Evolutionary conservation across 2,329 filamentous ascomycete genomes (phyloP), one percentile per base, ranked within the genome.

Genomic region (Phyllosticta capitalensis): DNA sequence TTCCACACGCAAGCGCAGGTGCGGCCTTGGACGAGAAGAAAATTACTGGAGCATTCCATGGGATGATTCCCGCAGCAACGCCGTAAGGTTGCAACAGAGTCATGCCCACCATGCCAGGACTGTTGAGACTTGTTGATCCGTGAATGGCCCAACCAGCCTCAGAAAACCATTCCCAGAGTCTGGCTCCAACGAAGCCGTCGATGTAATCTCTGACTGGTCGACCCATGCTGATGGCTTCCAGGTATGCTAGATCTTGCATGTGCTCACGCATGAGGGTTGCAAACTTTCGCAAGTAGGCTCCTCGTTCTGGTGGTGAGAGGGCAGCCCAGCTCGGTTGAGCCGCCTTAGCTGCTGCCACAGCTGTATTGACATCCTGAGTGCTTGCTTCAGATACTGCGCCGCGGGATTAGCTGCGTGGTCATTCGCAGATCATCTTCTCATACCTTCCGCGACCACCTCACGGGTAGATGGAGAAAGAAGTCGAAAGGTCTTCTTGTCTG

Each of bases 1-100:
- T 84, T 21, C 81, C 81, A 30, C 76, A 79, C 20, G 79, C 81
- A 0, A 84, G 24, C 14, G 69, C 68, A 33, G 73, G 72, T 17
- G 68, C 72, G 45, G 68, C 67, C 56, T 72, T 73, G 53, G 68
- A 67, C 33, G 70, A 71, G 28, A 73, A 68, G 7, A 73, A 71
- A 5, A 70, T 69, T 22, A 75, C 67, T 2, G 73, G 72, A 9
- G 69, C 70, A 52, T 76, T 75, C 74, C 74, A 77, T 0, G 75
- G 72, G 7, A 73, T 72, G 51, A 78, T 75, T 1, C 72, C 73
- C 1, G 72, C 74, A 9, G 70, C 72, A 6, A 76, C 75, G 57
- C 75, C 73, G 7, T 72, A 64, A n/a, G 75, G 75, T 63, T 76
- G 56, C 0, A 52, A 33, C 3, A 79, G 64, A 17, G 76, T 76